These are phyloP conservation scores for Plasmopara halstedii DNA, from an alignment of 352 stramenopile species.

Conservation along the genomic window DNA sequence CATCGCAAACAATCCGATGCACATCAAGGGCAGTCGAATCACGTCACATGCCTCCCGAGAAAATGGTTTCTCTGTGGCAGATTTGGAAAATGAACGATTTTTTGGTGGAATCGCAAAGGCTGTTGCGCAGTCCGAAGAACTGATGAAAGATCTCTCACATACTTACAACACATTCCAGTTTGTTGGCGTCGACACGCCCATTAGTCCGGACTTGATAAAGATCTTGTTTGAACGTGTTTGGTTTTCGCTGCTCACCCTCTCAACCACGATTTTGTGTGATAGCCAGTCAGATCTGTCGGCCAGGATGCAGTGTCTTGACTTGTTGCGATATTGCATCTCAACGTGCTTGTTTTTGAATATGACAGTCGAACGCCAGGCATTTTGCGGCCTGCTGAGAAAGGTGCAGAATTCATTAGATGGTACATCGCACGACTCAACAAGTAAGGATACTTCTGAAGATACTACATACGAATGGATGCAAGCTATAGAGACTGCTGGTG, in stretches of 20 bases:
- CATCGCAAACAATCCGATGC: conserved; percentile 90
- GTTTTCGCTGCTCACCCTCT: conserved; percentile 90
- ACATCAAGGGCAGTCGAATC: conserved; percentile 72
- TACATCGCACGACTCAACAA: background rate
- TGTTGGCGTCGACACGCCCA: conserved; percentile 84
- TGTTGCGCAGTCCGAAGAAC: conserved; percentile 72
- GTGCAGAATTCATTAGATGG: conserved; percentile 52
- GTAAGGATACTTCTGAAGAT: background rate
- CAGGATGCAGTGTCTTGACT: conserved; percentile 73
- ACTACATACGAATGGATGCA: conserved; percentile 39
- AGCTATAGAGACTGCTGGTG: conserved; percentile 57
- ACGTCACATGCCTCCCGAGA: conserved; percentile 40
- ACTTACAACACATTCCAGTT: conserved; percentile 86
- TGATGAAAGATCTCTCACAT: conserved; percentile 78
- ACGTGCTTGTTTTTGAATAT: conserved; percentile 81
- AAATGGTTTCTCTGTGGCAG: conserved; percentile 29
- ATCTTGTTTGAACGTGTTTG: conserved; percentile 91
- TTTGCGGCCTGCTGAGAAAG: conserved; percentile 68
- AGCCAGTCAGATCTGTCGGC: conserved; percentile 69
- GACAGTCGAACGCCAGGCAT: conserved; percentile 63
- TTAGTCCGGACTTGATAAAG: conserved; percentile 89
- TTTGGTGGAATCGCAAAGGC: conserved; percentile 54
- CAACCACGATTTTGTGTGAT: conserved; percentile 78
- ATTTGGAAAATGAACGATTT: conserved; percentile 78
- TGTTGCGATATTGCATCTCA: conserved; percentile 75